Evolutionary conservation across 352 stramenopile genomes (phyloP), one percentile per base, ranked within the genome.

Genomic region (Phytophthora sojae): DNA sequence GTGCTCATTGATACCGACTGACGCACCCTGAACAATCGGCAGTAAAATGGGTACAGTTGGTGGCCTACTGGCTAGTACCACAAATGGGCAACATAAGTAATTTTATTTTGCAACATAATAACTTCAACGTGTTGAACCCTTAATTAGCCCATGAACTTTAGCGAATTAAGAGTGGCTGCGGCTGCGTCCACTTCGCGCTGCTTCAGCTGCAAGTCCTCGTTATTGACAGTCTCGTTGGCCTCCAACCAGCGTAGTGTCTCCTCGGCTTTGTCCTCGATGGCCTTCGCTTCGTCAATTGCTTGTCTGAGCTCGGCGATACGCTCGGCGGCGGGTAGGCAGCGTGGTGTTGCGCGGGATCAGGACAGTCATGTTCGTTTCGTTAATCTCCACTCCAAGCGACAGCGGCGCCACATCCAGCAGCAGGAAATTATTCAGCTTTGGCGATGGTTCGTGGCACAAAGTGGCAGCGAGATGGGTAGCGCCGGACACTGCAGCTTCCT

Each of bases 1-100:
- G 14, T 53, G 54, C 60, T 74, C 60, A 74, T 42, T 62, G 37
- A 53, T 62, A 61, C 9, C 17, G 49, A 57, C 32, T 49, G 35
- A 23, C 45, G 45, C 45, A 52, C 17, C 6, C 47, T 53, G 2
- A 3, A 49, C 3, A n/a, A 15, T 60, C 56, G 30, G 53, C 60
- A 30, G n/a, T 8, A 17, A n/a, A 12, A 12, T 15, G 4, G 15
- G 61, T 68, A 50, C 25, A 67, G 14, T 53, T 61, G 35, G 56
- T 67, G 35, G 15, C 3, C 23, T 12, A 17, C 17, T 3, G 23
- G 12, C 49, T 55, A 35, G 1, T 55, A 25, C 9, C 23, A 55
- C 49, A 55, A 44, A 0, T 44, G 12, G 17, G 35, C 35, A 45
- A 45, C 14, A 9, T n/a, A n/a, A 45, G 37, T 1, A 7, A 3